Evolutionary conservation across 208 protist genomes (phyloP).

Genomic region (Giardia duodenalis): DNA sequence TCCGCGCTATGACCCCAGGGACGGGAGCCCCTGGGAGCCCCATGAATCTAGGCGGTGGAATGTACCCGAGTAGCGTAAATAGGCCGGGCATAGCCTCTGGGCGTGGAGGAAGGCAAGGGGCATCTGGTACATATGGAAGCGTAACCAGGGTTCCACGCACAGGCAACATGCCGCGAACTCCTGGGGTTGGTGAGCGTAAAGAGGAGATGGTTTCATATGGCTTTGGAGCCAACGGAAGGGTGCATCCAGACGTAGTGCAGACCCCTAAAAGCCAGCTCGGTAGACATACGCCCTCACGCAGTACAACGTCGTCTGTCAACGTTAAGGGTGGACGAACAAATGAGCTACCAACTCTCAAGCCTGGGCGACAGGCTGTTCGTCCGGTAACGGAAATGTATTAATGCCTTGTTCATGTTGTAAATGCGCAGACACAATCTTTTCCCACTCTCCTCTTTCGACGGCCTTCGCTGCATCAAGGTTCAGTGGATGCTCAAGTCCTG

Average conservation of each 20-base stretch:
- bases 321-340: too few species aligned
- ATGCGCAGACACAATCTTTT: too few species aligned
- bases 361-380: not conserved
- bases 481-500: too few species aligned
- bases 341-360: not conserved
- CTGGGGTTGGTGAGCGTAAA: not conserved
- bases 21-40: too few species aligned
- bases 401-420: not conserved
- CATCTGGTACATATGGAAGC: too few species aligned
- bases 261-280: not conserved
- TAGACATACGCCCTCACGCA: not conserved
- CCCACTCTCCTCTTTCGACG: too few species aligned
- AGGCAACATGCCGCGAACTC: not conserved
- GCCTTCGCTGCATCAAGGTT: too few species aligned
- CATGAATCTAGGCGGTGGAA: not conserved
- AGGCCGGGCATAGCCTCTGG: not conserved
- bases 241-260: slow-evolving; percentile 19
- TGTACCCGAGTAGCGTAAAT: not conserved
- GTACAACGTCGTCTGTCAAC: not conserved
- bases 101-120: too few species aligned
- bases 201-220: slow-evolving; percentile 19
- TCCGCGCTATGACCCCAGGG: not conserved
- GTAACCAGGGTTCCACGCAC: too few species aligned
- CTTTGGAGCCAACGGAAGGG: slow-evolving; percentile 14
- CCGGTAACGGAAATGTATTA: not conserved